Conservation (phyloP, 31 red algal species). For the Odonthalia washingtoniensis region DNA sequence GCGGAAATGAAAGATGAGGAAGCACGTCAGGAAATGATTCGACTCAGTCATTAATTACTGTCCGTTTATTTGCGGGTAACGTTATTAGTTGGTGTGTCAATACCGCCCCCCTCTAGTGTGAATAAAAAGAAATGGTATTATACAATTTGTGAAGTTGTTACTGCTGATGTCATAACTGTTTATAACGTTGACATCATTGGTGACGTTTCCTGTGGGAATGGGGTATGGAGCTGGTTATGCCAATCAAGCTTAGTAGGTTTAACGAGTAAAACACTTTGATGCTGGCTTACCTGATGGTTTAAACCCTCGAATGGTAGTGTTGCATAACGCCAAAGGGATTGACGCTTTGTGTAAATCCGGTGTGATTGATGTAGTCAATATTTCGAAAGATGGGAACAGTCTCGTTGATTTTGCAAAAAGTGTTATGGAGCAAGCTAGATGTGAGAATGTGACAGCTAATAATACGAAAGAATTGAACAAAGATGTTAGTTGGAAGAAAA, state of each 20-base stretch:
- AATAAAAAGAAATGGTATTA: background rate
- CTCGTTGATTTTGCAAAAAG: constrained; percentile 5
- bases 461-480: too few species aligned
- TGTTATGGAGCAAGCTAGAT: constrained; percentile 6
- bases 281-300: background rate
- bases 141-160: background rate
- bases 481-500: too few species aligned
- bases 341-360: constrained; percentile 2
- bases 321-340: background rate
- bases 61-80: background rate
- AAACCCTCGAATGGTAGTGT: constrained; percentile 28
- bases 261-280: constrained; percentile 40
- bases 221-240: constrained; percentile 30
- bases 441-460: too few species aligned
- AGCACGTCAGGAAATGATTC: background rate
- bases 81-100: too few species aligned
- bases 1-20: background rate
- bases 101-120: too few species aligned
- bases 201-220: background rate
- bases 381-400: background rate
- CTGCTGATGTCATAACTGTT: background rate
- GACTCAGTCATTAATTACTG: background rate
- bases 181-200: background rate
- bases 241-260: constrained; percentile 6
- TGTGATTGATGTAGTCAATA: constrained; percentile 33